phyloP scores from a whole-genome alignment of 305 asterid species.

The Solanum hybrid region DNA sequence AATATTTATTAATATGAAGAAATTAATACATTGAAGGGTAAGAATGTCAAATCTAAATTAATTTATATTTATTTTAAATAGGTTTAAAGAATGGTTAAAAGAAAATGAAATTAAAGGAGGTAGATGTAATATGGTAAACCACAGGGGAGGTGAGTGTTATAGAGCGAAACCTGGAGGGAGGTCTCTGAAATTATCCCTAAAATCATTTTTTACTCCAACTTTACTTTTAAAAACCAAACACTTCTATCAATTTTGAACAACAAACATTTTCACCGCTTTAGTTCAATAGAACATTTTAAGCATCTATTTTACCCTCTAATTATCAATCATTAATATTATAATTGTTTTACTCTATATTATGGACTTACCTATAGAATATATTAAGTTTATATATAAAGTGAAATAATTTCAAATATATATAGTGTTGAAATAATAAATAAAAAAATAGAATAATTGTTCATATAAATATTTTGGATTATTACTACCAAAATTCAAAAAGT shows the following conservation, averaged over 20 bases:
- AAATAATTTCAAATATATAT: background rate
- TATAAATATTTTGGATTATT: background rate
- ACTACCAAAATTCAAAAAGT: background rate
- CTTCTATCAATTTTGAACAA: background rate
- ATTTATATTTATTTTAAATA: no score
- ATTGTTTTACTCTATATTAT: background rate
- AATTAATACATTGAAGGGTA: no score
- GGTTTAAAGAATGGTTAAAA: no score
- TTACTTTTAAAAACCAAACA: background rate
- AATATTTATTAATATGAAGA: no score
- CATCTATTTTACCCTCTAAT: background rate
- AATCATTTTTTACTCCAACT: background rate
- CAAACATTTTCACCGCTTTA: background rate
- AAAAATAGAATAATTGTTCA: background rate
- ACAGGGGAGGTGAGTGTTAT: no score
- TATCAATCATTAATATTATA: background rate
- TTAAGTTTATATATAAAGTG: background rate
- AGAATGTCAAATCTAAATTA: no score
- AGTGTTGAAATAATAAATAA: background rate
- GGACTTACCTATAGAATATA: background rate
- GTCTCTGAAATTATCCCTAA: no score
- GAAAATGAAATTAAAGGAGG: no score
- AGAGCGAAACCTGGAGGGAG: no score
- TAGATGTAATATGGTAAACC: no score
- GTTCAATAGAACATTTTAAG: background rate